Conservation (phyloP, 2,329 filamentous ascomycete species). For the Cercospora nicotianae region DNA sequence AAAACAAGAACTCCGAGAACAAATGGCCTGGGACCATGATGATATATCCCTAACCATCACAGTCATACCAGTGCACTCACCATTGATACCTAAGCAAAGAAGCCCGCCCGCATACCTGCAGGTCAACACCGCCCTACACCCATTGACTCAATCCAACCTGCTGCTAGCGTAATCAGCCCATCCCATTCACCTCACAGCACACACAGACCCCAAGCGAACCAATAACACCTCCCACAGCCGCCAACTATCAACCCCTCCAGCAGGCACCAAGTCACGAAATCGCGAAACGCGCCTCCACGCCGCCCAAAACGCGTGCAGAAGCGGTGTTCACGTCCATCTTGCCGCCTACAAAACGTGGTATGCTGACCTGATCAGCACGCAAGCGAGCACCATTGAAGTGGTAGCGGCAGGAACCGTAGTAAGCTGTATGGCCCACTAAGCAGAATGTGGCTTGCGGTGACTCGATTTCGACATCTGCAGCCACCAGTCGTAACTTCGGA, state of each 20-base stretch:
- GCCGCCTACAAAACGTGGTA: neutral
- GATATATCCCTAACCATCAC: conserved; percentile 8
- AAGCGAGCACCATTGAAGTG: neutral
- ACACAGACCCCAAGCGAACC: neutral
- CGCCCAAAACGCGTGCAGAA: neutral
- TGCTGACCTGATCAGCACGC: neutral
- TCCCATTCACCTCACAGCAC: neutral
- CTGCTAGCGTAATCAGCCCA: neutral
- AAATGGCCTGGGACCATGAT: neutral
- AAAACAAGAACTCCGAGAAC: neutral
- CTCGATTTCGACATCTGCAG: conserved; percentile 4
- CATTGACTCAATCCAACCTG: neutral
- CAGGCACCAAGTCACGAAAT: neutral
- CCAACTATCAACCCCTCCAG: neutral
- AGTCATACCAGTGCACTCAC: conserved; percentile 3
- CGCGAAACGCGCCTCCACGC: neutral
- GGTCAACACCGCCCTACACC: conserved; percentile 1
- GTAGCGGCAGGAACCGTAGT: conserved; percentile 1
- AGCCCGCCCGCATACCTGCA: neutral
- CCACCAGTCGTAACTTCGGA: neutral
- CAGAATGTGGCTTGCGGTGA: conserved; percentile 12
- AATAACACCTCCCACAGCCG: neutral
- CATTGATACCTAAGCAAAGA: conserved; percentile 5
- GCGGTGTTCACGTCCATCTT: neutral
- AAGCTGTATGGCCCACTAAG: neutral